Evolutionary conservation across 2,329 filamentous ascomycete species (phyloP), one percentile per base, ranked within the genome.

Genomic region (Pseudogymnoascus sp.): DNA sequence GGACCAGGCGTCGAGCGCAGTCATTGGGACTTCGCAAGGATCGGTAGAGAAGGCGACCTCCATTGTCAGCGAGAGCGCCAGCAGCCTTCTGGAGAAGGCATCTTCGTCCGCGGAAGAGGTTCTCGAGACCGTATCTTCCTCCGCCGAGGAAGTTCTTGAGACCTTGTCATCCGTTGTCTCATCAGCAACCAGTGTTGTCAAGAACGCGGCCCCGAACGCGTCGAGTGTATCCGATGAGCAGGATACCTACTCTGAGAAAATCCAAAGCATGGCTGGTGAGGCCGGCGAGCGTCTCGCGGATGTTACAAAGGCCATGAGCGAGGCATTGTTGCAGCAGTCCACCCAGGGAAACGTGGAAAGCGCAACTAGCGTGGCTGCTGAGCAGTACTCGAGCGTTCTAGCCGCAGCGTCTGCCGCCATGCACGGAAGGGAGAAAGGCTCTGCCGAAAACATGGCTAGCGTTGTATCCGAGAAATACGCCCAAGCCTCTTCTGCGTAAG

Each of bases 401-500:
- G 75, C 78, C 37, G 84, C 83, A 49, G 84, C 84, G 0, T 85
- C 82, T 61, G 80, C 75, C 61, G 80, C 78, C 5, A 69, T 87
- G 0, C 84, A 84, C 66, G 82, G 83, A 12, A 7, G 25, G n/a
- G 69, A 75, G 52, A 70, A 75, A 63, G 75, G 76, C n/a, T 69
- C 71, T 31, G 73, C 68, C 8, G 76, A 79, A 65, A 81, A 77
- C 59, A 74, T 80, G 25, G 78, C 78, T 7, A 82, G 78, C 63
- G 78, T 78, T 40, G 81, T 80, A 14, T 78, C 80, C 21, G 80
- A 83, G 58, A 80, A 79, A 64, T 87, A 85, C 69, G 74, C 76
- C 28, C 76, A 82, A 64, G 84, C 84, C 61, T 81, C 87, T 62
- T 78, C 81, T 63, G 83, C 83, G 75, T 82, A 77, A 76, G 80